phyloP scores from a whole-genome alignment of 768 basidiomycete species.

The Epithele typhae region DNA sequence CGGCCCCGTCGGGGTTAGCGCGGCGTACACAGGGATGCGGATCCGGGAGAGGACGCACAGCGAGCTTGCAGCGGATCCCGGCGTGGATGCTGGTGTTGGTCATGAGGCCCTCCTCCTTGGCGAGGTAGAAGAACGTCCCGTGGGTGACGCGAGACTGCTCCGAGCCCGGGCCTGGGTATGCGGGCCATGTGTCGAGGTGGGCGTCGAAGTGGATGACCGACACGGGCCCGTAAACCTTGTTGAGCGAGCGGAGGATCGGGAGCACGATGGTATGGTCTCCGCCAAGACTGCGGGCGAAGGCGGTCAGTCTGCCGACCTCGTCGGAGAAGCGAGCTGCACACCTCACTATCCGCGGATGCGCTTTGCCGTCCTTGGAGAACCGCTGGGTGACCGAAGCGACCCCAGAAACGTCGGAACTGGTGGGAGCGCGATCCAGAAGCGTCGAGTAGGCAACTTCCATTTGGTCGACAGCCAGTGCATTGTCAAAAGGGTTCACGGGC shows the following conservation, averaged over 20 bases:
- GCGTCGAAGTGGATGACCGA: slow-evolving; percentile 84
- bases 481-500: slow-evolving; percentile 77
- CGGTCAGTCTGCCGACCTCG: too few relatives aligned
- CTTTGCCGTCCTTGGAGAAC: slow-evolving; percentile 51
- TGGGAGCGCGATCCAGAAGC: slow-evolving; percentile 55
- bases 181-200: slow-evolving; percentile 64
- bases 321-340: too few relatives aligned
- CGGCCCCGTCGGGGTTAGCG: too few relatives aligned
- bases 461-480: slow-evolving; percentile 78
- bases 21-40: neutral
- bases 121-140: slow-evolving; percentile 83
- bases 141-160: slow-evolving; percentile 72
- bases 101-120: slow-evolving; percentile 74
- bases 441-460: slow-evolving; percentile 84
- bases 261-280: slow-evolving; percentile 90
- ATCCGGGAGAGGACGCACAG: slow-evolving; percentile 13
- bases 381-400: slow-evolving; percentile 19
- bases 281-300: slow-evolving; percentile 38
- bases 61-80: slow-evolving; percentile 77
- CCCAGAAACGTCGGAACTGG: slow-evolving; percentile 16
- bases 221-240: slow-evolving; percentile 77
- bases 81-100: slow-evolving; percentile 74
- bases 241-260: slow-evolving; percentile 76
- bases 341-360: slow-evolving; percentile 75
- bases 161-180: slow-evolving; percentile 36